Evolutionary conservation across 345 rosid species (phyloP).

Genomic region (Acer saccharum): DNA sequence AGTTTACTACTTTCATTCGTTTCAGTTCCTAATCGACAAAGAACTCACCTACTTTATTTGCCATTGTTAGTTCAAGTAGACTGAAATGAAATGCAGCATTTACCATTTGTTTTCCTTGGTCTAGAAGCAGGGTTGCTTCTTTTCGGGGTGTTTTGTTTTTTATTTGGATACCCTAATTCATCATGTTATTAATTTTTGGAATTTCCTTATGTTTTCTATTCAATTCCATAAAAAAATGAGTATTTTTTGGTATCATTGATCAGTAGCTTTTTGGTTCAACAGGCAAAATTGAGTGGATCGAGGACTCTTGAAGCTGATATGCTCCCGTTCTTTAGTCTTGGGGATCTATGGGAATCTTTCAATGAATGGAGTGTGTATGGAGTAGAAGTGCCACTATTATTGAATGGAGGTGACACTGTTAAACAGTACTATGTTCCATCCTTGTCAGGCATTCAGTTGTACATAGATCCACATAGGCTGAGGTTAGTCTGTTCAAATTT

Average conservation of each 20-base stretch:
- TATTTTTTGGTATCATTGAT: constrained; percentile 6
- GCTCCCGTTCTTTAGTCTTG: constrained; percentile 37
- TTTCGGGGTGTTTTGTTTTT: neutral
- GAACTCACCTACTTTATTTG: neutral
- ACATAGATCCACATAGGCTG: constrained; percentile 36
- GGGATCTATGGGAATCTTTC: constrained; percentile 64
- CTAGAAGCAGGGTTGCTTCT: neutral
- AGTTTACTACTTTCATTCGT: neutral
- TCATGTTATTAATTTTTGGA: neutral
- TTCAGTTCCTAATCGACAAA: neutral
- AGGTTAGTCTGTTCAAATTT: constrained; percentile 41
- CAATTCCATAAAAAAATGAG: neutral
- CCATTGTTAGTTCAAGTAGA: neutral
- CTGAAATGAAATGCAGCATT: neutral
- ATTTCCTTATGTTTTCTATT: neutral
- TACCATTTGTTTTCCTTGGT: neutral
- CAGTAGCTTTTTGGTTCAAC: constrained; percentile 2
- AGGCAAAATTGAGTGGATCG: constrained; percentile 38
- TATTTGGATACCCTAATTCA: neutral
- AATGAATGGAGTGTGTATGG: constrained; percentile 71
- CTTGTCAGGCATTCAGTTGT: constrained; percentile 68
- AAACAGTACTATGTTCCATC: constrained; percentile 72
- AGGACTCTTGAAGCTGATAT: constrained; percentile 31
- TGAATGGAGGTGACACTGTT: constrained; percentile 45
- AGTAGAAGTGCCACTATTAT: constrained; percentile 55